A percentile compares a stretch with the other conserved stretches of the same genome.
These are phyloP conservation scores for Phylloporus sp. DNA, from an alignment of 768 basidiomycete species.

Conservation along the genomic window DNA sequence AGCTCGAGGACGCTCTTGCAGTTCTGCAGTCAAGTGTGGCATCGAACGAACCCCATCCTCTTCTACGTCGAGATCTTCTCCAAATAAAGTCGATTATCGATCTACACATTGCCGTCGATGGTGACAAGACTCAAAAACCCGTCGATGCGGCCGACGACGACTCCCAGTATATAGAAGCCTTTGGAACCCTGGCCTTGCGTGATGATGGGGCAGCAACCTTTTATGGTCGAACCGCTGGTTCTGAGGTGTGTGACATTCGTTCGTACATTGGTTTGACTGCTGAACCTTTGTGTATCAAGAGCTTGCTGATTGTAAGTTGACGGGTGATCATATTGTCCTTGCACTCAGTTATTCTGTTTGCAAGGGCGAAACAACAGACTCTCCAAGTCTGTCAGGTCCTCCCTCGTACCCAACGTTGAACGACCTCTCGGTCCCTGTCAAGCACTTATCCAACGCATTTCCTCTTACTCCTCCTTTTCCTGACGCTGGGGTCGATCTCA, in stretches of 20 bases:
- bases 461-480: slow-evolving; percentile 43
- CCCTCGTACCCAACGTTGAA: neutral
- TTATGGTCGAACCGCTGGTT: slow-evolving; percentile 68
- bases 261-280: slow-evolving; percentile 12
- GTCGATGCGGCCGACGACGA: slow-evolving; percentile 34
- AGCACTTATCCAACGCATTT: slow-evolving; percentile 39
- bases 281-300: slow-evolving; percentile 33
- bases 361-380: slow-evolving; percentile 24
- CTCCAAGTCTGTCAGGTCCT: neutral
- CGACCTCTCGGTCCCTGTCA: slow-evolving; percentile 24
- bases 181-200: slow-evolving; percentile 65
- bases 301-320: slow-evolving; percentile 50
- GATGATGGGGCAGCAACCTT: slow-evolving; percentile 70
- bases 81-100: slow-evolving; percentile 69
- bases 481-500: slow-evolving; percentile 38
- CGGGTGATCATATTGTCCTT: neutral
- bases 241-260: slow-evolving; percentile 51
- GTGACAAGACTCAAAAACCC: slow-evolving; percentile 27
- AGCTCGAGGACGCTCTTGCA: slow-evolving; percentile 64
- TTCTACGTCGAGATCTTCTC: slow-evolving; percentile 56
- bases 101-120: slow-evolving; percentile 54
- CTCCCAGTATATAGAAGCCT: slow-evolving; percentile 59
- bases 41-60: slow-evolving; percentile 52
- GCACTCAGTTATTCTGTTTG: neutral
- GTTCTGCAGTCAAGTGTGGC: slow-evolving; percentile 46